These are phyloP conservation scores for Crotalaria pallida DNA, from an alignment of 306 rosid genomes.

Conservation along the genomic window DNA sequence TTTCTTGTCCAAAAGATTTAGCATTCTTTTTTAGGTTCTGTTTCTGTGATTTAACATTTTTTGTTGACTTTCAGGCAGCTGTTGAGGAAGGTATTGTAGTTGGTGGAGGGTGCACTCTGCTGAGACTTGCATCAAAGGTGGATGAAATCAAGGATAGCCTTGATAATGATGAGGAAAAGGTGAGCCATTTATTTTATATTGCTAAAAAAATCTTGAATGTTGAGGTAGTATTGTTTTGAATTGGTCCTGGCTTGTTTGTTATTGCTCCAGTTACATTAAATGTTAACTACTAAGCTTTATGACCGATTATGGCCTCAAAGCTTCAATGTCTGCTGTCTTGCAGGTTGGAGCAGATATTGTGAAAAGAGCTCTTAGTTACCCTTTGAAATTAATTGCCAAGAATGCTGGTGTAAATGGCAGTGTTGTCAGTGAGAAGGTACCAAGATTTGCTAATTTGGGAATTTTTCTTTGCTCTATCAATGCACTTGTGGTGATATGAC, in stretches of 20 bases:
- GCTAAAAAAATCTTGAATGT: neutral
- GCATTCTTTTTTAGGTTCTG: neutral
- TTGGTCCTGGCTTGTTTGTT: neutral
- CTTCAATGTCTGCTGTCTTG: neutral
- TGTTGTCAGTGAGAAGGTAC: constrained; percentile 98
- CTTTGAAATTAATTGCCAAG: constrained; percentile 90
- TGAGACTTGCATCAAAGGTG: constrained; percentile 94
- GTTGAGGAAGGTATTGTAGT: constrained; percentile 99
- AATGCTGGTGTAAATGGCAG: constrained; percentile 99
- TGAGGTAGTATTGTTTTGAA: neutral
- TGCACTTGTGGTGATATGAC: neutral
- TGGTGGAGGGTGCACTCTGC: constrained; percentile 96
- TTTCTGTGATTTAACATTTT: neutral
- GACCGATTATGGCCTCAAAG: neutral
- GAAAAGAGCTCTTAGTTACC: constrained; percentile 89
- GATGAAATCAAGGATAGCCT: constrained; percentile 77
- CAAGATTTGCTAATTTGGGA: neutral
- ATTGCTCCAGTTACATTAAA: neutral
- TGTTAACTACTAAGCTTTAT: neutral
- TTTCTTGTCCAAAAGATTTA: neutral
- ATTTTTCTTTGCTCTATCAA: neutral
- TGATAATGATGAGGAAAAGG: constrained; percentile 92
- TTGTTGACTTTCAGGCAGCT: constrained; percentile 65
- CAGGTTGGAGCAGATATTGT: constrained; percentile 99
- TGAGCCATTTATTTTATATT: constrained; percentile 16